These are phyloP conservation scores for Funneliformis caledonium DNA, from an alignment of 371 early-diverging fungal species.

Conservation along the genomic window DNA sequence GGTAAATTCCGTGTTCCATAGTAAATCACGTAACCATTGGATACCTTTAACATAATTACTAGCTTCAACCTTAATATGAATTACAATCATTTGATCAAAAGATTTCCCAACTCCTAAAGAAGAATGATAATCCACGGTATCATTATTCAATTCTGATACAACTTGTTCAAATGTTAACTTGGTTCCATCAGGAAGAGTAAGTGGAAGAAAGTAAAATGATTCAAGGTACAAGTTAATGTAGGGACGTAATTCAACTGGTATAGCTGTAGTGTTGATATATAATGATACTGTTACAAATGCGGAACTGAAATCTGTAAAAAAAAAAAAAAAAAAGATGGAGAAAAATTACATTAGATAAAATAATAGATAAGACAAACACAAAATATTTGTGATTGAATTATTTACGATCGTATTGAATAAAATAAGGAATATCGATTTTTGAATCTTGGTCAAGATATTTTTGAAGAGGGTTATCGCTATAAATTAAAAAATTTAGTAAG, in stretches of 20 bases:
- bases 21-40: conserved; percentile 64
- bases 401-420: conserved; percentile 70
- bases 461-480: conserved; percentile 60
- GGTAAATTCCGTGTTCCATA: conserved; percentile 68
- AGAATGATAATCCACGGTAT: conserved; percentile 61
- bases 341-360: neutral
- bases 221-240: conserved; percentile 63
- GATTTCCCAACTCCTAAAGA: conserved; percentile 53
- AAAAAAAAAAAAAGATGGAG: neutral
- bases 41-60: conserved; percentile 59
- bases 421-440: conserved; percentile 57
- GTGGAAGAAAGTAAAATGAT: conserved; percentile 62
- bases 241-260: conserved; percentile 60
- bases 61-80: conserved; percentile 56
- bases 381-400: neutral
- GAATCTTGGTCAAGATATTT: conserved; percentile 55
- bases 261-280: conserved; percentile 53
- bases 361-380: neutral
- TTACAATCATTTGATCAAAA: conserved; percentile 58
- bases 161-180: conserved; percentile 62
- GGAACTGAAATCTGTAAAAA: conserved; percentile 60
- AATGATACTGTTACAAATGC: conserved; percentile 61
- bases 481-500: neutral
- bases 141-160: conserved; percentile 61
- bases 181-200: conserved; percentile 53